Evolutionary conservation across 179 eudicot species (phyloP), one percentile per base, ranked within the genome.

Genomic region (Corrigiola litoralis): DNA sequence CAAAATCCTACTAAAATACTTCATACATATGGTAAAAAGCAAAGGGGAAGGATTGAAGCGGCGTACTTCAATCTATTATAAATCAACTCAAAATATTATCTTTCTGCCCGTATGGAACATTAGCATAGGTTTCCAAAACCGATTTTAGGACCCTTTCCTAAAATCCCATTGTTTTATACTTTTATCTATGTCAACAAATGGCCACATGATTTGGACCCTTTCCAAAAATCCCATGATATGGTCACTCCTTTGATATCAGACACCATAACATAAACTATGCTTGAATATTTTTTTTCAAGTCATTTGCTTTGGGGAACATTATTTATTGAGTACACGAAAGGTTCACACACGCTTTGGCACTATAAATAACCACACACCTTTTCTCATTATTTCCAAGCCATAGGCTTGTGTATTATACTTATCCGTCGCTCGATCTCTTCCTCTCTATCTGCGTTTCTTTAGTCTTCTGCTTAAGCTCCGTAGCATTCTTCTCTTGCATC

Each of bases 281-380:
- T 49, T 58, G 38, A 38, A 50, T 14, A 62, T 68, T 61, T 27
- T 66, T 46, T 67, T 69, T 59, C 24, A 41, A 71, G 28, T 63
- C 41, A 55, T 63, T 27, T 25, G 25, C 37, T 63, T 64, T 52
- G 3, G 18, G 31, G 23, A 37, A 17, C 32, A 24, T 55, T 64
- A 23, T 58, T 31, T 27, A 29, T 45, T 32, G 24, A 61, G 48
- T 12, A 71, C 69, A 73, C 73, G 65, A 54, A n/a, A 60, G 55
- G 42, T 17, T 37, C 41, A 44, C 49, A 42, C 27, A 60, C 34
- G 55, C 25, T 48, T 34, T 61, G 68, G 27, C 62, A 65, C 33
- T 77, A 77, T 73, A 77, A 77, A 73, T 64, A 54, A 58, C 49
- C 63, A 69, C 61, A 47, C 51, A 47, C 67, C 48, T 59, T 75